Evolutionary conservation across 2,329 filamentous ascomycete species (phyloP).

Genomic region (Neonectria punicea): DNA sequence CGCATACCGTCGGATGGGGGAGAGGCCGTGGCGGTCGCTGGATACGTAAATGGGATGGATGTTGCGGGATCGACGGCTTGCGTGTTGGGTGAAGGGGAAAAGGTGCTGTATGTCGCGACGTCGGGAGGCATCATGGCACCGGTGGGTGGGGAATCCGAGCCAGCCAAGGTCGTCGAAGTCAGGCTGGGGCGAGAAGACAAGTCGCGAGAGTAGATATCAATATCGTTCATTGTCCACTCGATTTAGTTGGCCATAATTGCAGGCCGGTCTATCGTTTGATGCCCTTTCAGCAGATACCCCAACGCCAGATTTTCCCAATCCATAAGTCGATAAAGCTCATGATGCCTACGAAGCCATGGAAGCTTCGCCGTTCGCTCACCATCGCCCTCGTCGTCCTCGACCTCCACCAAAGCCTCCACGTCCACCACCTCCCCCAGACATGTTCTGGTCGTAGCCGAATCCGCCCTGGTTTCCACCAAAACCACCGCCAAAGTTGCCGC

Average conservation of each 20-base stretch:
- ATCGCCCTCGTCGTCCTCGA: conserved; percentile 41
- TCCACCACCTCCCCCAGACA: conserved; percentile 53
- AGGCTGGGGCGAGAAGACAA: conserved; percentile 10
- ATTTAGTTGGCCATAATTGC: conserved; percentile 21
- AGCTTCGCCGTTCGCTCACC: conserved; percentile 24
- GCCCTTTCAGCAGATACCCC: conserved; percentile 35
- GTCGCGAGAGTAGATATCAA: conserved; percentile 3
- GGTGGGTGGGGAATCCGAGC: conserved; percentile 34
- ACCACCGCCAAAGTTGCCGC: conserved; percentile 63
- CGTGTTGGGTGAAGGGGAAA: conserved; percentile 21
- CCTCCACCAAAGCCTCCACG: conserved; percentile 48
- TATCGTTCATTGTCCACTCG: conserved; percentile 15
- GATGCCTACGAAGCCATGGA: background rate
- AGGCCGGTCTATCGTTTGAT: conserved; percentile 37
- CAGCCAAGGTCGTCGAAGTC: conserved; percentile 33
- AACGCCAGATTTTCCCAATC: conserved; percentile 42
- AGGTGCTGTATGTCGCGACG: conserved; percentile 31
- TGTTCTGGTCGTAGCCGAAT: conserved; percentile 61
- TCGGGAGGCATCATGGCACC: conserved; percentile 25
- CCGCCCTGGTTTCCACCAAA: conserved; percentile 64
- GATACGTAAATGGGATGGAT: conserved; percentile 10
- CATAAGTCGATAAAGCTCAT: conserved; percentile 35
- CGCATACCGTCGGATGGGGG: conserved; percentile 15
- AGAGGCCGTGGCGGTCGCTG: conserved; percentile 16
- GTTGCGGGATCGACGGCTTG: conserved; percentile 33